Percentiles rank a stretch among this genome's conserved stretches.
These are phyloP conservation scores for Cladophialophora psammophila DNA, from an alignment of 2,329 filamentous ascomycete genomes.

Conservation along the genomic window DNA sequence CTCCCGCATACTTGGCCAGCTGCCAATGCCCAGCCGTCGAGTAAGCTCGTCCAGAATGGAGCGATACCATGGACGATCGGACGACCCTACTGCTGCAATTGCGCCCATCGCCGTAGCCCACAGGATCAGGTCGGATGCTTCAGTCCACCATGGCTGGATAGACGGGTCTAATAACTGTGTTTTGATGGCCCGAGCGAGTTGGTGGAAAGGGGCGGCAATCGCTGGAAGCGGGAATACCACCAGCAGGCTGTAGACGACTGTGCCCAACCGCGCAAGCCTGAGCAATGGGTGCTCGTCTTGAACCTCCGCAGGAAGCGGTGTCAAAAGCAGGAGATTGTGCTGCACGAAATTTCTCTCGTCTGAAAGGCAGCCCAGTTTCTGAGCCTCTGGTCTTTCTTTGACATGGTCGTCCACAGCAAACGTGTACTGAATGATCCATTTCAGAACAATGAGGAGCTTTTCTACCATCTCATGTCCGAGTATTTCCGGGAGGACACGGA, in stretches of 20 bases:
- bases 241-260: conserved; percentile 48
- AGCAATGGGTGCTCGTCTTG: conserved; percentile 42
- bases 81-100: conserved; percentile 47
- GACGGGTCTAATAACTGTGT: conserved; percentile 40
- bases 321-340: conserved; percentile 46
- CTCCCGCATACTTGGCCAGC: conserved; percentile 36
- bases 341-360: conserved; percentile 52
- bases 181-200: conserved; percentile 43
- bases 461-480: conserved; percentile 29
- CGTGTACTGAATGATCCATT: conserved; percentile 46
- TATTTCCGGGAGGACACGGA: conserved; percentile 35
- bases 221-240: conserved; percentile 51
- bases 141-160: conserved; percentile 42
- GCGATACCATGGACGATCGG: conserved; percentile 47
- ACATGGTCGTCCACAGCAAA: conserved; percentile 42
- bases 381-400: conserved; percentile 25
- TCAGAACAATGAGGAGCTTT: conserved; percentile 45
- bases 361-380: conserved; percentile 42
- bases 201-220: conserved; percentile 47
- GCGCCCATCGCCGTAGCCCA: conserved; percentile 50
- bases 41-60: conserved; percentile 40
- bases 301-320: conserved; percentile 40
- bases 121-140: conserved; percentile 43
- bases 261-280: conserved; percentile 48
- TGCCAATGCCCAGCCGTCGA: conserved; percentile 30